Evolutionary conservation across 1,139 yeast species (phyloP), one percentile per base, ranked within the genome.

Genomic region (Candida freyschussii): DNA sequence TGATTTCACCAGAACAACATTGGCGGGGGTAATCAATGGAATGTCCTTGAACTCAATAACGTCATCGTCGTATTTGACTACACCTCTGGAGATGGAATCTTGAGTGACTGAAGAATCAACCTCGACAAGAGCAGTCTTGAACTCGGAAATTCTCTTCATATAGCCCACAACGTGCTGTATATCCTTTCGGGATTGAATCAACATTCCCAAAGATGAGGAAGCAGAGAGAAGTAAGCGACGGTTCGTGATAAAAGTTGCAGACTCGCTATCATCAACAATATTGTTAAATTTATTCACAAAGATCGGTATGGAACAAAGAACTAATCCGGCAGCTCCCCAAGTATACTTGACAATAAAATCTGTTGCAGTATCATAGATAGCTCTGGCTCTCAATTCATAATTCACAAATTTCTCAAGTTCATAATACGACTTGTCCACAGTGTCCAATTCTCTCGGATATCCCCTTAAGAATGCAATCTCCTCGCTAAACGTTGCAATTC

Each of bases 271-370:
- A 26, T 52, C 48, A 12, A 72, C 66, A 9, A 63, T 60, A 32
- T 64, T 60, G 14, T 72, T 71, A 44, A 76, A 76, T 38, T 78
- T 76, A 40, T 72, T 70, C 45, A 84, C 75, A 53, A 89, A 89
- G 2, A 87, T 85, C 4, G 96, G 96, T 5, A 91, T 79, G 1
- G 95, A 79, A 62, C 96, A 89, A 33, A 89, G 67, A 1, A 80
- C 76, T 41, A 89, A 69, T 6, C 97, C 96, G 27, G 93, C 85
- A 4, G 96, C 96, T 40, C 97, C 96, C 93, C 96, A 83, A 36
- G 87, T 75, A 58, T 89, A 89, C 57, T 89, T 89, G 40, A 89
- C 91, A 42, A 86, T 78, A 52, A 87, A 89, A 36, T 75, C 84
- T 55, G 80, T 89, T 26, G 82, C 87, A 55, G 71, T 78, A 61